Base-by-base conservation (phyloP, 2,329 filamentous ascomycete species). In the Botrytis tulipae region DNA sequence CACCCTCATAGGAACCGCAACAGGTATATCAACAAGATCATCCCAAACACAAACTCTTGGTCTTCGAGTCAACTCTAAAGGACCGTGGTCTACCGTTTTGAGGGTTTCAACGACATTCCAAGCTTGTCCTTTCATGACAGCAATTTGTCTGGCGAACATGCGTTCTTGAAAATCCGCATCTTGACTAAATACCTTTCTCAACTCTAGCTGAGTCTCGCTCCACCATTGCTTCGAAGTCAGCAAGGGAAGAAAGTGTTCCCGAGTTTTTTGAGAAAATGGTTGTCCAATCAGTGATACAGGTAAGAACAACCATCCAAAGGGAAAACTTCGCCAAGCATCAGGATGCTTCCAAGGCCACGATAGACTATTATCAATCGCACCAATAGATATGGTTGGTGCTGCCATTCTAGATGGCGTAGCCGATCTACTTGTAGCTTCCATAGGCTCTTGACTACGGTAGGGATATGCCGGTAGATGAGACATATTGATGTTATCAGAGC, bases 81-180 rank as follows among this genome's bases (percentile, higher is more conserved):
- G 96, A 0, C 96, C 96, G 80, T 98, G 95, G 80, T 98, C 96
- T 0, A 90, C 86, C 29, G 93, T 93, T 82, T 99, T 99, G 75
- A 99, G 87, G 0, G 96, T 98, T 84, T 99, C 96, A 7, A 99
- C 96, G 0, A 99, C 96, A 81, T 99, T 99, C 94, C 96, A 99
- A 0, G 96, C 96, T 81, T 99, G 96, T 18, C 96, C 96, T 83
- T 99, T 99, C 94, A 99, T 97, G 74, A 99, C 96, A 1, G 96
- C 95, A 75, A 99, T 97, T 81, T 99, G 96, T 77, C 93, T 91
- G n/a, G 94, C 94, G 83, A 97, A 99, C 96, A 99, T 99, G 83
- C 93, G 92, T 84, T 99, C 96, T 82, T 98, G 94, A 82, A 99
- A 99, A 83, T 99, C 96, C 3, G 92, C 90, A 82, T 99, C 96